Evolutionary conservation across 2,329 filamentous ascomycete species (phyloP).

Genomic region (Penicillium psychrosexuale): DNA sequence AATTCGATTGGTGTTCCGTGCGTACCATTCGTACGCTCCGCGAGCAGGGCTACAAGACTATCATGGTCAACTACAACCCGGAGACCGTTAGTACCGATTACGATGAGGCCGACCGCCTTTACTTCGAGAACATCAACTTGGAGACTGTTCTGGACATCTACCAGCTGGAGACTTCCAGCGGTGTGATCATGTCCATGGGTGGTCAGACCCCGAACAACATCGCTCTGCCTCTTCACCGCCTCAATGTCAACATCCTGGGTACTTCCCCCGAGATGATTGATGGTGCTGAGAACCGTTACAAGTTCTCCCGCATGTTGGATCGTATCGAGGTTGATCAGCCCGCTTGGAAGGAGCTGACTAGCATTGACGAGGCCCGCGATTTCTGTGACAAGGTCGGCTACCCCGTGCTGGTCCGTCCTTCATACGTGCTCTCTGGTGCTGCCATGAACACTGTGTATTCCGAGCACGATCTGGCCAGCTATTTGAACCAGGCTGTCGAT

Average conservation of each 20-base stretch:
- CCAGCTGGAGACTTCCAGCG: slow-evolving; percentile 74
- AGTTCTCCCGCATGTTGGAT: slow-evolving; percentile 97
- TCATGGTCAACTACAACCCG: slow-evolving; percentile 94
- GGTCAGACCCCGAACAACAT: slow-evolving; percentile 99
- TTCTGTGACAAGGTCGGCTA: slow-evolving; percentile 91
- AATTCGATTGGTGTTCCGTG: slow-evolving; percentile 99
- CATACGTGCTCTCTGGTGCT: slow-evolving; percentile 93
- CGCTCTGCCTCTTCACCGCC: slow-evolving; percentile 78
- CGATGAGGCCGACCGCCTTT: slow-evolving; percentile 88
- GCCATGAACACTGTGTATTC: slow-evolving; percentile 99
- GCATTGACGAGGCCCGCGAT: slow-evolving; percentile 79
- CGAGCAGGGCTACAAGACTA: slow-evolving; percentile 80
- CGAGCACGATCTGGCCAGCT: slow-evolving; percentile 82
- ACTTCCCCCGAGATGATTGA: slow-evolving; percentile 99
- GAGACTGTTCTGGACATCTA: slow-evolving; percentile 94
- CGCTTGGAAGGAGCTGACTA: slow-evolving; percentile 95
- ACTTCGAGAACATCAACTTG: slow-evolving; percentile 92
- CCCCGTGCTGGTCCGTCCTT: slow-evolving; percentile 90
- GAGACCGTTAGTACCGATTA: slow-evolving; percentile 90
- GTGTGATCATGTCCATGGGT: slow-evolving; percentile 92
- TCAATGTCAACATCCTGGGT: slow-evolving; percentile 88
- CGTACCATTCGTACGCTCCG: slow-evolving; percentile 87
- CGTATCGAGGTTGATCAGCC: slow-evolving; percentile 93
- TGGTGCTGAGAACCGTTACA: slow-evolving; percentile 93
- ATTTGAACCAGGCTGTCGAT: slow-evolving; percentile 84